phyloP scores from a whole-genome alignment of 2,329 filamentous ascomycete species.

The Phaeosphaeriaceae sp. region DNA sequence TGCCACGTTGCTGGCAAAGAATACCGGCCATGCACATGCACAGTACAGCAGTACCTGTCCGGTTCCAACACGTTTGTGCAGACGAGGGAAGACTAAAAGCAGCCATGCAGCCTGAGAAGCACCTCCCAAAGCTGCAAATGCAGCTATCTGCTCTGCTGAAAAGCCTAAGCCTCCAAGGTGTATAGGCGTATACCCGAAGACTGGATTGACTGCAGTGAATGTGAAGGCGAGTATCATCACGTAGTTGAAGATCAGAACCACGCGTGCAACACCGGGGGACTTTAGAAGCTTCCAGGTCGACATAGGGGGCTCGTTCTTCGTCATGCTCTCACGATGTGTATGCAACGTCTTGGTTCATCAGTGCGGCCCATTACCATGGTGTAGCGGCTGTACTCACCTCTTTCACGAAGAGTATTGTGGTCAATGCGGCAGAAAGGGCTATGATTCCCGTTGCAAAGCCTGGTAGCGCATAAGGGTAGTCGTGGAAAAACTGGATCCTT shows the following conservation, averaged over 20 bases:
- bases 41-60: constrained; percentile 68
- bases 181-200: constrained; percentile 72
- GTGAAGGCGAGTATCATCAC: constrained; percentile 72
- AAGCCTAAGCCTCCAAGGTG: constrained; percentile 71
- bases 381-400: constrained; percentile 60
- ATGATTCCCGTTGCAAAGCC: constrained; percentile 65
- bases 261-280: constrained; percentile 69
- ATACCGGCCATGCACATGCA: constrained; percentile 66
- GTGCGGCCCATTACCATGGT: not conserved
- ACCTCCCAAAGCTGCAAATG: constrained; percentile 70
- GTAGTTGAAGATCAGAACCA: constrained; percentile 71
- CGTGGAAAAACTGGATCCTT: constrained; percentile 62
- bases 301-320: constrained; percentile 41
- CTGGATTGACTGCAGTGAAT: constrained; percentile 73
- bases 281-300: constrained; percentile 64
- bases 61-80: constrained; percentile 72
- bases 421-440: constrained; percentile 61
- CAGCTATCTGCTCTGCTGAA: constrained; percentile 67
- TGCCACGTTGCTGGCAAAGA: constrained; percentile 63
- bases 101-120: constrained; percentile 74
- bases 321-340: constrained; percentile 25
- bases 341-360: constrained; percentile 40
- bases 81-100: constrained; percentile 70
- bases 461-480: constrained; percentile 71
- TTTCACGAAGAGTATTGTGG: constrained; percentile 64